These are phyloP conservation scores for Russula compacta DNA, from an alignment of 768 basidiomycete genomes.

Conservation along the genomic window DNA sequence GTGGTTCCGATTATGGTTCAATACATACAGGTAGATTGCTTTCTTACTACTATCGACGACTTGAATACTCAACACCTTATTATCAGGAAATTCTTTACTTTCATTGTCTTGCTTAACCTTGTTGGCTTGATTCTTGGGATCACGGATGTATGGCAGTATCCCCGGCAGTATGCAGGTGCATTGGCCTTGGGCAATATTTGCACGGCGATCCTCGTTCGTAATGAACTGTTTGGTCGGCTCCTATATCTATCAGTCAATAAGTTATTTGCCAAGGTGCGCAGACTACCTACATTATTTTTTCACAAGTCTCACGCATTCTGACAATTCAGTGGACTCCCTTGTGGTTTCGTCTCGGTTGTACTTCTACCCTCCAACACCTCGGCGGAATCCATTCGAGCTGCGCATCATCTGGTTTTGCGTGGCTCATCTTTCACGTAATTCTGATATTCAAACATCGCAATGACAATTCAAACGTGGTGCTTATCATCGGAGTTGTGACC, in stretches of 20 bases:
- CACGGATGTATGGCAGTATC: constrained; percentile 29
- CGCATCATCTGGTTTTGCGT: constrained; percentile 57
- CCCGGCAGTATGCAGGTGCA: constrained; percentile 30
- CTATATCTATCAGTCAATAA: constrained; percentile 31
- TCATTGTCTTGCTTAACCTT: constrained; percentile 28
- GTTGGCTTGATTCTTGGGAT: constrained; percentile 28
- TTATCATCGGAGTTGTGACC: constrained; percentile 54
- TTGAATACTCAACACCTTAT: neutral
- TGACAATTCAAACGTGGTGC: constrained; percentile 44
- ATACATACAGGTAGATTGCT: constrained; percentile 29
- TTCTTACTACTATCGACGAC: neutral
- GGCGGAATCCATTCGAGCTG: constrained; percentile 77
- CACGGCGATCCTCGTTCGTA: constrained; percentile 34
- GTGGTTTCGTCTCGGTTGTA: constrained; percentile 32
- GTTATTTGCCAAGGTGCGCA: constrained; percentile 31
- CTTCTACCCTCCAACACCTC: constrained; percentile 43
- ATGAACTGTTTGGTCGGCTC: constrained; percentile 34
- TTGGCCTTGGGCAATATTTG: constrained; percentile 35
- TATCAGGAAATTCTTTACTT: constrained; percentile 30
- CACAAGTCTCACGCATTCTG: neutral
- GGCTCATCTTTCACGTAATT: constrained; percentile 58
- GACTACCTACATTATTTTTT: neutral
- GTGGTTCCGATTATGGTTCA: constrained; percentile 31
- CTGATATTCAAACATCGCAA: constrained; percentile 43
- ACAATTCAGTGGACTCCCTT: constrained; percentile 32